Percentiles rank a stretch among this genome's conserved stretches.
Evolutionary conservation across 306 rosid species (phyloP).

Genomic region (Dryas alaskensis): DNA sequence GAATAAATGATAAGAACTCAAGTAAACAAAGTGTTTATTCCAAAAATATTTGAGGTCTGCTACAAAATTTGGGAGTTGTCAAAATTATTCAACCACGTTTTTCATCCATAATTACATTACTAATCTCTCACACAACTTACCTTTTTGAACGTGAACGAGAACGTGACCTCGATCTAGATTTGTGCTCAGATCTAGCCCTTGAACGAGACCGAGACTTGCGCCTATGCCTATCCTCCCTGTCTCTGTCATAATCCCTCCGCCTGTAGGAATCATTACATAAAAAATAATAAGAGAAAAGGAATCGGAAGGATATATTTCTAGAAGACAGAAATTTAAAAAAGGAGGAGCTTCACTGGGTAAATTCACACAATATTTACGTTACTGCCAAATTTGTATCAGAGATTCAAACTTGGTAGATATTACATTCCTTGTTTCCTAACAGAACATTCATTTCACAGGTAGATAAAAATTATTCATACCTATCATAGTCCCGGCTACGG

Average conservation of each 20-base stretch:
- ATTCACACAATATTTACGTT: not conserved
- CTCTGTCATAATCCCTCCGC: conserved; percentile 73
- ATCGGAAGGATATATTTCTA: not conserved
- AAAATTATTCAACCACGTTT: not conserved
- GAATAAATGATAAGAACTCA: not conserved
- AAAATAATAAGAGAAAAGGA: not conserved
- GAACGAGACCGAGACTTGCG: conserved; percentile 64
- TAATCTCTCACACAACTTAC: conserved; percentile 29
- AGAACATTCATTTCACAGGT: not conserved
- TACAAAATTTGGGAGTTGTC: too few relatives aligned
- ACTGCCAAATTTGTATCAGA: not conserved
- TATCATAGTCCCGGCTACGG: conserved; percentile 67
- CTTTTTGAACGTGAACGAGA: conserved; percentile 97
- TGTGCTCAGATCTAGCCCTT: conserved; percentile 66
- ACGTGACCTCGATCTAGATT: conserved; percentile 63
- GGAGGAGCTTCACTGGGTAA: not conserved
- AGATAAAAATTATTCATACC: conserved; percentile 38
- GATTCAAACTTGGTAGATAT: not conserved
- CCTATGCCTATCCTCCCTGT: conserved; percentile 65
- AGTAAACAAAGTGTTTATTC: not conserved
- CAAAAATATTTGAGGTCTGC: not conserved
- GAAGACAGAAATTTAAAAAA: not conserved
- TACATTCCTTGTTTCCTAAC: not conserved
- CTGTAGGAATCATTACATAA: conserved; percentile 32
- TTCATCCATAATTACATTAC: not conserved